These are phyloP conservation scores for Aspergillus affinis DNA, from an alignment of 495 filamentous ascomycete genomes.

Conservation along the genomic window DNA sequence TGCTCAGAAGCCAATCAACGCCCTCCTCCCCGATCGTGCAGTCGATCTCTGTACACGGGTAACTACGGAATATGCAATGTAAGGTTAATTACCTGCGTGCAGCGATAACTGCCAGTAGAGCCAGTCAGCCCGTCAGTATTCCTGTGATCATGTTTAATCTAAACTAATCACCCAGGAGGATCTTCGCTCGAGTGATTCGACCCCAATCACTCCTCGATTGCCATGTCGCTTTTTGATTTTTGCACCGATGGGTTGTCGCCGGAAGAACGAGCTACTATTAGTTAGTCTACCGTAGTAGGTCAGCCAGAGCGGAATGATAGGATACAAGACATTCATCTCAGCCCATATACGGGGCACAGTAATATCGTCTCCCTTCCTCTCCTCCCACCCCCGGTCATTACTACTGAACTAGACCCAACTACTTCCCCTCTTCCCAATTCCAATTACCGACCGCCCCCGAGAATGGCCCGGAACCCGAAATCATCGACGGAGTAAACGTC, in stretches of 20 bases:
- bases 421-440: not conserved
- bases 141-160: not conserved
- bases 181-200: not conserved
- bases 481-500: not conserved
- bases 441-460: not conserved
- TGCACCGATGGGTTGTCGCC: not conserved
- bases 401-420: not conserved
- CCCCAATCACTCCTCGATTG: not conserved
- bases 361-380: not conserved
- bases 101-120: constrained; percentile 10
- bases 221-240: not conserved
- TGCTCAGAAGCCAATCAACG: not conserved
- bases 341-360: not conserved
- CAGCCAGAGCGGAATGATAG: not conserved
- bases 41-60: constrained; percentile 24
- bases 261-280: not conserved
- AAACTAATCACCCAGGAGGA: not conserved
- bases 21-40: constrained; percentile 8
- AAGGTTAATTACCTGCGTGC: constrained; percentile 32
- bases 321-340: not conserved
- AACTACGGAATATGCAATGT: constrained; percentile 29
- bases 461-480: not conserved
- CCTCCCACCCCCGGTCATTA: not conserved
- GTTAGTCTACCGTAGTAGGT: not conserved
- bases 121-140: not conserved